A percentile compares a stretch with the other conserved stretches of the same genome.
Conservation (phyloP, 2,329 filamentous ascomycete genomes). For the Aspergillus novofumigatus region DNA sequence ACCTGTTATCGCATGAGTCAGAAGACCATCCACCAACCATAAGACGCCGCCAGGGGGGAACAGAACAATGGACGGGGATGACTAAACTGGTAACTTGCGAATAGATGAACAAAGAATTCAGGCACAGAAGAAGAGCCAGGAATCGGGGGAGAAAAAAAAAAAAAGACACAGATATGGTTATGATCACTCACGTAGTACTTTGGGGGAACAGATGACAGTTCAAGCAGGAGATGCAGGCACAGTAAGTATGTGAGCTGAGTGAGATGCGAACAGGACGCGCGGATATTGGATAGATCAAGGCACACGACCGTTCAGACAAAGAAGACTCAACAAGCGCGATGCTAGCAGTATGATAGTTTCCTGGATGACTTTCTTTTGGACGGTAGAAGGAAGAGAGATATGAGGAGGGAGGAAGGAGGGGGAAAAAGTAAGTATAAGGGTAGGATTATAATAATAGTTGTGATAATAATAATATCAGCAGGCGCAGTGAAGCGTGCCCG, state of each 20-base stretch:
- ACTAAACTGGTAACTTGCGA: constrained; percentile 3
- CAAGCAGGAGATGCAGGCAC: constrained; percentile 9
- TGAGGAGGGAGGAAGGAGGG: constrained; percentile 4
- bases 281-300: constrained; percentile 9
- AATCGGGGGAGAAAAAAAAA: neutral
- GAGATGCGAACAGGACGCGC: constrained; percentile 21
- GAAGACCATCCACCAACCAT: constrained; percentile 13
- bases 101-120: neutral
- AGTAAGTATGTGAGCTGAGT: constrained; percentile 12
- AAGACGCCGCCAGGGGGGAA: neutral
- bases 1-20: constrained; percentile 20
- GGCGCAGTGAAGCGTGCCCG: neutral
- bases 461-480: neutral
- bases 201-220: neutral
- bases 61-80: constrained; percentile 7
- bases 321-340: neutral
- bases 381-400: constrained; percentile 2
- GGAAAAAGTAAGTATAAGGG: constrained; percentile 5
- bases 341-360: neutral
- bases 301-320: constrained; percentile 12
- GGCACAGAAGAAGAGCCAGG: neutral
- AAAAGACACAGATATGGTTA: neutral
- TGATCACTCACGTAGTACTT: neutral
- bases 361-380: neutral
- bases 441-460: constrained; percentile 3